Percentiles rank a stretch among this genome's conserved stretches.
Conservation (phyloP, 306 rosid genomes). For the Herpetospermum pedunculosum region DNA sequence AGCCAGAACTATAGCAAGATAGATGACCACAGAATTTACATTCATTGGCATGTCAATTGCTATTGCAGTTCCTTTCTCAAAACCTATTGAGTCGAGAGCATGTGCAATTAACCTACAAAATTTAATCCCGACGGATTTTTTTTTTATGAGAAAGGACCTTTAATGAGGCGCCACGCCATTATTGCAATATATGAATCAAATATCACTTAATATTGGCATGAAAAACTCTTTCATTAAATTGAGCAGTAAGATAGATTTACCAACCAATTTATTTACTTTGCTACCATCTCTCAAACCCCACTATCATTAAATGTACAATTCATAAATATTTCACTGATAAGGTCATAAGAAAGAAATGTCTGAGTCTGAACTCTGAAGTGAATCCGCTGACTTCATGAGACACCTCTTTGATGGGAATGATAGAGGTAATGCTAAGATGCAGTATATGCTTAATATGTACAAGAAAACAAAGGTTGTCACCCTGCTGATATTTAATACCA, state of each 20-base stretch:
- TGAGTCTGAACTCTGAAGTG: background rate
- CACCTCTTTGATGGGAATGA: background rate
- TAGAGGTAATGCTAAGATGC: background rate
- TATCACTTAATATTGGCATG: background rate
- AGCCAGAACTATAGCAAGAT: slow-evolving; percentile 77
- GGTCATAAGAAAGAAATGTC: background rate
- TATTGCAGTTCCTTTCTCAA: slow-evolving; percentile 81
- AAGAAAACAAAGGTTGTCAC: background rate
- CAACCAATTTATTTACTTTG: background rate
- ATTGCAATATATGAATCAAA: background rate
- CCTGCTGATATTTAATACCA: background rate
- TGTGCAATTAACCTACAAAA: slow-evolving; percentile 75
- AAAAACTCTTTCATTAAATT: background rate
- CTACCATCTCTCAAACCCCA: background rate
- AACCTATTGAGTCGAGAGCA: slow-evolving; percentile 53
- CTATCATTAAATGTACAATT: background rate
- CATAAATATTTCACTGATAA: background rate
- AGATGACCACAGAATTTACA: slow-evolving; percentile 67
- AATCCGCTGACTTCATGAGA: background rate
- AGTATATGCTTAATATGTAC: background rate
- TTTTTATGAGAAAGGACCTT: background rate
- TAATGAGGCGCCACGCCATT: too few relatives aligned
- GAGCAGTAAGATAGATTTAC: background rate
- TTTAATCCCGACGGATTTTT: slow-evolving; percentile 20
- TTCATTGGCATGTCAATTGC: slow-evolving; percentile 96